Conservation (phyloP, 495 filamentous ascomycete genomes). For the Elaphomyces granulatus region DNA sequence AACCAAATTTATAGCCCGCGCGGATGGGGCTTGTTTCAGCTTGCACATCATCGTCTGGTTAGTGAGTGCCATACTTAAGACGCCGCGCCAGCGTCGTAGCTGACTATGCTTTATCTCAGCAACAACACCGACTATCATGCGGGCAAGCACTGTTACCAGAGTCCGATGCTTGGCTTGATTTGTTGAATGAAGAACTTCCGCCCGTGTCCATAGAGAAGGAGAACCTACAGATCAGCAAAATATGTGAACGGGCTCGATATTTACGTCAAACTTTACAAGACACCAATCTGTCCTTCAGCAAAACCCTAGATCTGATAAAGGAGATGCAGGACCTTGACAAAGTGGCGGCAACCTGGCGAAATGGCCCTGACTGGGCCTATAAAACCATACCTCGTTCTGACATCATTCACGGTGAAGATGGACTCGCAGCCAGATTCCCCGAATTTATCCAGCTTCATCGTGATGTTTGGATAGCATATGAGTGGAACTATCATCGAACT, state of each 20-base stretch:
- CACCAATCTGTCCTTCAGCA: slow-evolving; percentile 4
- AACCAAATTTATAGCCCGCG: slow-evolving; percentile 15
- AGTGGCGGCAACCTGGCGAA: slow-evolving; percentile 13
- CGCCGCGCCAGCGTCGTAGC: too few relatives aligned
- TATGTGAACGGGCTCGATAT: slow-evolving; percentile 15
- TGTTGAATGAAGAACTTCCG: slow-evolving; percentile 11
- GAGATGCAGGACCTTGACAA: slow-evolving; percentile 13
- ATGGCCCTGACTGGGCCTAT: slow-evolving; percentile 15
- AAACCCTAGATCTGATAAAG: slow-evolving; percentile 12
- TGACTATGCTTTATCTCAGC: too few relatives aligned
- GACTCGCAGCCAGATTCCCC: slow-evolving; percentile 3
- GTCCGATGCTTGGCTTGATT: slow-evolving; percentile 9
- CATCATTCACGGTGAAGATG: slow-evolving; percentile 6
- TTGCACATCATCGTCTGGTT: slow-evolving; percentile 21
- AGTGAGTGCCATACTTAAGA: too few relatives aligned
- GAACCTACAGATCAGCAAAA: slow-evolving; percentile 13
- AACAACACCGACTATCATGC: slow-evolving; percentile 19
- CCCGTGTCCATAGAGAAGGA: slow-evolving; percentile 17
- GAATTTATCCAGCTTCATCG: slow-evolving; percentile 15
- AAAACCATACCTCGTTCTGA: slow-evolving; percentile 12
- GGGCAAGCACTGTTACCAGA: slow-evolving; percentile 11
- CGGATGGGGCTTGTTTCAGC: slow-evolving; percentile 18
- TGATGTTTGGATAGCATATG: slow-evolving; percentile 19
- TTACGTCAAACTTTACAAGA: slow-evolving; percentile 9
- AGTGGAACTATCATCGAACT: slow-evolving; percentile 8